A percentile compares a stretch with the other conserved stretches of the same genome.
phyloP scores from a whole-genome alignment of 208 protist species.

The Leishmania major region DNA sequence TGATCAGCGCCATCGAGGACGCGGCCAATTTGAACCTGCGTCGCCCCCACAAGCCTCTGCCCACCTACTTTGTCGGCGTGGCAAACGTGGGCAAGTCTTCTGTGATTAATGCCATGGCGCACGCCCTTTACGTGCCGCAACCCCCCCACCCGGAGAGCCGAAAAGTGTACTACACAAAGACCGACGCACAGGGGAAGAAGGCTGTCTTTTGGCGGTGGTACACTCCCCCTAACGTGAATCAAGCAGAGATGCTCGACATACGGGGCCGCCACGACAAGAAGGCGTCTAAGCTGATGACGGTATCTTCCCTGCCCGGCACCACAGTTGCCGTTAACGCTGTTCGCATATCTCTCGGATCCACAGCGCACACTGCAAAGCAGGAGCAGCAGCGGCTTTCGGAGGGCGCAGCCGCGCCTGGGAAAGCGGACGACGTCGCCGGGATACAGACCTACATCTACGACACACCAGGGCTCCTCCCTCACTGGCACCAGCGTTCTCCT shows the following conservation, averaged over 20 bases:
- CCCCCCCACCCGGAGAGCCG: slow-evolving; percentile 87
- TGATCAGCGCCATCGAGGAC: slow-evolving; percentile 75
- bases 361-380: not conserved
- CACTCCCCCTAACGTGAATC: slow-evolving; percentile 88
- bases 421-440: slow-evolving; percentile 13
- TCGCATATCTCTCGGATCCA: slow-evolving; percentile 51
- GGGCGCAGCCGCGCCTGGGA: not conserved
- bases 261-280: slow-evolving; percentile 86
- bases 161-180: slow-evolving; percentile 88
- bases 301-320: slow-evolving; percentile 88
- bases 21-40: slow-evolving; percentile 81
- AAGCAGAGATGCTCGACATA: slow-evolving; percentile 90
- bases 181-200: slow-evolving; percentile 64
- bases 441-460: slow-evolving; percentile 79
- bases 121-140: slow-evolving; percentile 83
- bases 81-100: slow-evolving; percentile 94
- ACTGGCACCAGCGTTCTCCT: slow-evolving; percentile 84
- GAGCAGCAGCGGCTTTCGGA: not conserved
- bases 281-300: slow-evolving; percentile 89
- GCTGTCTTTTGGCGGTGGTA: slow-evolving; percentile 89
- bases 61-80: slow-evolving; percentile 89
- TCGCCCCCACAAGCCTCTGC: slow-evolving; percentile 70
- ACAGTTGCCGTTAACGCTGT: slow-evolving; percentile 87
- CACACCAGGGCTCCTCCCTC: slow-evolving; percentile 86
- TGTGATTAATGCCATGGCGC: slow-evolving; percentile 91